A percentile compares a stretch with the other conserved stretches of the same genome.
Conservation (phyloP, 768 basidiomycete genomes). For the Lenzites betulinus region DNA sequence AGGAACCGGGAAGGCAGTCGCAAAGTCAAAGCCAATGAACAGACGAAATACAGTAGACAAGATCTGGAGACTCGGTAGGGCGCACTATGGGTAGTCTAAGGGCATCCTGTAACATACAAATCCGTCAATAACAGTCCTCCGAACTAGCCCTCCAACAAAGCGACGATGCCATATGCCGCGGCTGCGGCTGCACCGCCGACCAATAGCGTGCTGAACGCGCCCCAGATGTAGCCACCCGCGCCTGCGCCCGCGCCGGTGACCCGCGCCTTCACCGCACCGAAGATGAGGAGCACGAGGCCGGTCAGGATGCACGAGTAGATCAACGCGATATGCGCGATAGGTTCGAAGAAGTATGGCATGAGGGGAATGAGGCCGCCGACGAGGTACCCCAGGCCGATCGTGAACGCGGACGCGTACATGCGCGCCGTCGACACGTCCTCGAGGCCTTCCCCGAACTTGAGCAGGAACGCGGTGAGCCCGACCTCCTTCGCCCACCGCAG, state of each 20-base stretch:
- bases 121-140: neutral
- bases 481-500: slow-evolving; percentile 74
- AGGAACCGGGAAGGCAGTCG: too few relatives aligned
- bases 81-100: too few relatives aligned
- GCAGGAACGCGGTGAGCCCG: slow-evolving; percentile 89
- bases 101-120: neutral
- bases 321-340: slow-evolving; percentile 64
- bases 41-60: too few relatives aligned
- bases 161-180: slow-evolving; percentile 63
- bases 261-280: slow-evolving; percentile 88
- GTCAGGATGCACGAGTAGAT: slow-evolving; percentile 81
- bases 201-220: slow-evolving; percentile 81
- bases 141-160: slow-evolving; percentile 41
- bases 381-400: slow-evolving; percentile 94
- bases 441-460: slow-evolving; percentile 94
- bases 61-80: too few relatives aligned
- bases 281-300: slow-evolving; percentile 81
- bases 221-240: slow-evolving; percentile 75
- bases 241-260: slow-evolving; percentile 78
- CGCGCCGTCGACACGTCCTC: slow-evolving; percentile 89
- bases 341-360: slow-evolving; percentile 87
- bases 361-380: slow-evolving; percentile 93
- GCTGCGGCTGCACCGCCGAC: slow-evolving; percentile 92
- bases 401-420: slow-evolving; percentile 88
- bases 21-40: too few relatives aligned